These are phyloP conservation scores for Solanum sejunctum DNA, from an alignment of 257 asterid genomes.

Conservation along the genomic window DNA sequence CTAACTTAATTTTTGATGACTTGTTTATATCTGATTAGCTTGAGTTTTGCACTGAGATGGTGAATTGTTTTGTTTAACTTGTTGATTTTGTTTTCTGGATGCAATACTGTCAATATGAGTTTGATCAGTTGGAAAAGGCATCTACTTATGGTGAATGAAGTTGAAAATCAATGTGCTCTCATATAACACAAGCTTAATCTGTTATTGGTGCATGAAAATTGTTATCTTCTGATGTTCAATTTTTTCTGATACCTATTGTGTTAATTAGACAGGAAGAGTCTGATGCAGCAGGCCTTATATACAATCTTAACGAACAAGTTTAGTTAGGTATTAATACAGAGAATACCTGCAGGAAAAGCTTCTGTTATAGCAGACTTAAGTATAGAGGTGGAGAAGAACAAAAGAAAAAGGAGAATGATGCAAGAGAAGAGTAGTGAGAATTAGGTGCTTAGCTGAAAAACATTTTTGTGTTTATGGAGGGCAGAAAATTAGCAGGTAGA, in stretches of 20 bases:
- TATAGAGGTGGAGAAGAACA: background rate
- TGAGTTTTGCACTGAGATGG: background rate
- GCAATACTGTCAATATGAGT: background rate
- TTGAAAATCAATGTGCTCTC: background rate
- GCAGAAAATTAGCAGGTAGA: background rate
- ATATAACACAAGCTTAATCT: background rate
- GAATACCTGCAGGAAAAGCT: background rate
- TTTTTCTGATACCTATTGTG: background rate
- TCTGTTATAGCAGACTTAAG: background rate
- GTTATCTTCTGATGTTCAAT: background rate
- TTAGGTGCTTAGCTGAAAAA: background rate
- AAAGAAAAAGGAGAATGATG: background rate
- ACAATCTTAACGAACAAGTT: background rate
- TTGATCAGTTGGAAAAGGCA: background rate
- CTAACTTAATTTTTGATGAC: background rate
- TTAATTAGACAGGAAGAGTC: background rate
- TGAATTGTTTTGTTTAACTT: background rate
- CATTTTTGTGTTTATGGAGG: background rate
- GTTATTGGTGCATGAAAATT: background rate
- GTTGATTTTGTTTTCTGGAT: background rate
- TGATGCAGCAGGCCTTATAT: background rate
- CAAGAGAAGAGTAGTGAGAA: background rate
- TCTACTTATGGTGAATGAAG: background rate
- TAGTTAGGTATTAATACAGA: background rate
- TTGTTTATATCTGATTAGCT: background rate